phyloP scores from a whole-genome alignment of 208 protist species.

The Strigomonas galati region DNA sequence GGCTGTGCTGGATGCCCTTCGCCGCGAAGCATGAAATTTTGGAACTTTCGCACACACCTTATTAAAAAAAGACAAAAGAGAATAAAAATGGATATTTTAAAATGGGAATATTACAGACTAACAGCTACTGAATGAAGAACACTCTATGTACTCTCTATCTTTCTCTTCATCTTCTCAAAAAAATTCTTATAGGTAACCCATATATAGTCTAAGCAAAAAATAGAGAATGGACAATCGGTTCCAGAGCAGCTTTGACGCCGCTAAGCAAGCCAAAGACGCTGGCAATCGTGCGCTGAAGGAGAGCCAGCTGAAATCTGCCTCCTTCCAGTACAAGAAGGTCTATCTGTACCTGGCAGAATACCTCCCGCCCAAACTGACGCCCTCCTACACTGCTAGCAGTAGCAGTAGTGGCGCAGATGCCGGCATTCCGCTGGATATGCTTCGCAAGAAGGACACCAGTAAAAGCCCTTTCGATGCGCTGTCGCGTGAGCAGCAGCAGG shows the following conservation, averaged over 20 bases:
- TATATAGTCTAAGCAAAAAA: background rate
- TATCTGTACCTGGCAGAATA: conserved; percentile 64
- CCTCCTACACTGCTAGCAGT: background rate
- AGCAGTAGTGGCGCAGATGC: conserved; percentile 6
- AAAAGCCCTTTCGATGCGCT: background rate
- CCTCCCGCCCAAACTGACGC: conserved; percentile 22
- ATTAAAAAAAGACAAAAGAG: conserved; percentile 1
- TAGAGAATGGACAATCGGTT: conserved; percentile 1
- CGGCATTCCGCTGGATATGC: conserved; percentile 18
- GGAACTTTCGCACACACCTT: too few relatives aligned
- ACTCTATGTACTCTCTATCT: background rate
- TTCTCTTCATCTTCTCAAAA: conserved; percentile 2
- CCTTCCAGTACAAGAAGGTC: conserved; percentile 72
- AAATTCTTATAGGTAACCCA: too few relatives aligned
- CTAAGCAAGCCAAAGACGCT: conserved; percentile 41
- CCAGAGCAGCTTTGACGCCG: conserved; percentile 20
- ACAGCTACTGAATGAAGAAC: too few relatives aligned
- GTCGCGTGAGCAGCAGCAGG: conserved; percentile 8
- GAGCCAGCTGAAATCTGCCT: conserved; percentile 32
- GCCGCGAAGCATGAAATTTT: conserved; percentile 12
- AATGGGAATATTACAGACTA: background rate
- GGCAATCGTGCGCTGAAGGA: conserved; percentile 45
- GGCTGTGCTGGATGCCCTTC: conserved; percentile 33
- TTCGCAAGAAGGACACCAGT: background rate
- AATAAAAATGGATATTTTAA: background rate